Conservation (phyloP, 495 filamentous ascomycete species). For the Podospora comata region DNA sequence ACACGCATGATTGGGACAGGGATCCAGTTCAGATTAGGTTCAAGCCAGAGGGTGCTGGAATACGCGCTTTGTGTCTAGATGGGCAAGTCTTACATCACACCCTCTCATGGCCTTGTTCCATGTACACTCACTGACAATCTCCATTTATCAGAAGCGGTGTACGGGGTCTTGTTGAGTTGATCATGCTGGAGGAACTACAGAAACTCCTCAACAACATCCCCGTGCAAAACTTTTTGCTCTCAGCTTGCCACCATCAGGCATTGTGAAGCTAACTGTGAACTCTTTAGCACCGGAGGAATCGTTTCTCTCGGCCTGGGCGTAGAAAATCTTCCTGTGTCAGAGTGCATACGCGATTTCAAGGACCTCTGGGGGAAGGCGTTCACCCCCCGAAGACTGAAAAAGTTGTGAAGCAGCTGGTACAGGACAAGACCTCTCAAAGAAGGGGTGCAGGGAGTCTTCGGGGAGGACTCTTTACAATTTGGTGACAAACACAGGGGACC, state of each 20-base stretch:
- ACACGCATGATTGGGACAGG: conserved; percentile 25
- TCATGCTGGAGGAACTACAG: conserved; percentile 44
- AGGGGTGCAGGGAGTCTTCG: conserved; percentile 34
- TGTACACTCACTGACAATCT: too few species aligned
- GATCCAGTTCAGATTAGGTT: conserved; percentile 40
- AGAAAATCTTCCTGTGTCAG: conserved; percentile 45
- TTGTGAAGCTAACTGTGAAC: neutral
- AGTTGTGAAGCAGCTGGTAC: conserved; percentile 38
- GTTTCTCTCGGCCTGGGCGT: conserved; percentile 55
- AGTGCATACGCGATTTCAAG: conserved; percentile 44
- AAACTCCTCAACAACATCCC: conserved; percentile 39
- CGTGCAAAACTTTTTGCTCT: conserved; percentile 50
- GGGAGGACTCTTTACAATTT: conserved; percentile 36
- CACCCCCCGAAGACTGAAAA: conserved; percentile 36
- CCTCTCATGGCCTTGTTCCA: too few species aligned
- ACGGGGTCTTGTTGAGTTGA: conserved; percentile 49
- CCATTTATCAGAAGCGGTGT: conserved; percentile 42
- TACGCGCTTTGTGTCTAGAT: conserved; percentile 52
- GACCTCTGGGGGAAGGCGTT: conserved; percentile 45
- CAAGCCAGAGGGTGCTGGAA: conserved; percentile 47
- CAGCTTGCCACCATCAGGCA: conserved; percentile 12
- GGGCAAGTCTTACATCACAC: conserved; percentile 20
- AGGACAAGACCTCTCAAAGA: conserved; percentile 39
- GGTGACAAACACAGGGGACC: conserved; percentile 27
- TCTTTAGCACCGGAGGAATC: conserved; percentile 52